Percentiles rank a stretch among this genome's conserved stretches.
These are phyloP conservation scores for Tricholoma flavovirens DNA, from an alignment of 768 basidiomycete species.

Conservation along the genomic window DNA sequence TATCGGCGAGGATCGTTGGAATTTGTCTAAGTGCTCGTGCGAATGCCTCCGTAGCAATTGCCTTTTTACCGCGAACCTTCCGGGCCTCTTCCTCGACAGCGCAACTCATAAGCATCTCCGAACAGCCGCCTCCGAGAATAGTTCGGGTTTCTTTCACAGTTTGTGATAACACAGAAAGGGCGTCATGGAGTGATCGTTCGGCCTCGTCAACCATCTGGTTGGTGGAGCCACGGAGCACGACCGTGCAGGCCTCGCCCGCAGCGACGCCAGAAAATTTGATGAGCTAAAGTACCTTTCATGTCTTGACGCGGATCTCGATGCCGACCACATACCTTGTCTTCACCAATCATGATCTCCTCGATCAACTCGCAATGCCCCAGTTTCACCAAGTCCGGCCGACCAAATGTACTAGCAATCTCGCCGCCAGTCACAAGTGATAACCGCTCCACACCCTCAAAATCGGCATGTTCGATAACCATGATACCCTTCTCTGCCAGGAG, in stretches of 20 bases:
- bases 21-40: slow-evolving; percentile 86
- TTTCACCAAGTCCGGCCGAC: slow-evolving; percentile 86
- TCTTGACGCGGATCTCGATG: background rate
- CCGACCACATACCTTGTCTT: slow-evolving; percentile 74
- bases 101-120: slow-evolving; percentile 97
- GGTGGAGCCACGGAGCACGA: slow-evolving; percentile 95
- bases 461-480: slow-evolving; percentile 95
- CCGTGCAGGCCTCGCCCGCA: slow-evolving; percentile 95
- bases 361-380: slow-evolving; percentile 92
- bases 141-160: slow-evolving; percentile 96
- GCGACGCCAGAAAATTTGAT: slow-evolving; percentile 99
- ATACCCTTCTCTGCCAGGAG: slow-evolving; percentile 93
- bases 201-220: slow-evolving; percentile 99
- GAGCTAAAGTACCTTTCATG: slow-evolving; percentile 46
- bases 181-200: slow-evolving; percentile 95
- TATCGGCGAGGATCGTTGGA: slow-evolving; percentile 94
- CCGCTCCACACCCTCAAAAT: slow-evolving; percentile 97
- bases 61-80: slow-evolving; percentile 88
- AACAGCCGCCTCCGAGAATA: slow-evolving; percentile 93
- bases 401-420: slow-evolving; percentile 95
- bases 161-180: slow-evolving; percentile 94
- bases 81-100: slow-evolving; percentile 87
- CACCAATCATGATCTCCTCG: slow-evolving; percentile 99
- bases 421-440: slow-evolving; percentile 95
- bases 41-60: slow-evolving; percentile 92